Conservation (phyloP, 495 filamentous ascomycete genomes). For the Friedmanniomyces endolithicus region DNA sequence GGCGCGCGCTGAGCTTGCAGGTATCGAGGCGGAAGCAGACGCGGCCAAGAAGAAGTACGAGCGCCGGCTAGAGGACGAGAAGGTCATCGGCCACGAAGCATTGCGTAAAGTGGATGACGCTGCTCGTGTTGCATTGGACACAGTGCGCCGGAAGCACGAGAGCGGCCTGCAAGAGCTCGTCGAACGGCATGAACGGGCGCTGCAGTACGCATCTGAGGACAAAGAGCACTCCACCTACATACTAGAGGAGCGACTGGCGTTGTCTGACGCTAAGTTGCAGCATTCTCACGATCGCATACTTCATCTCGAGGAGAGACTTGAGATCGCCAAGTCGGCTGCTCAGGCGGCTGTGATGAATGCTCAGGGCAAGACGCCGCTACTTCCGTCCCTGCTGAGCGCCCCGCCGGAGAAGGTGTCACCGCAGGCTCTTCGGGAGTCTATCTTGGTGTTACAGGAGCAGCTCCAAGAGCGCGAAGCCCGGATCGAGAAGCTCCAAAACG, state of each 20-base stretch:
- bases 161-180: slow-evolving; percentile 48
- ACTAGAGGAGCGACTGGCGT: slow-evolving; percentile 49
- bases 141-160: slow-evolving; percentile 58
- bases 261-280: slow-evolving; percentile 66
- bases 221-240: slow-evolving; percentile 28
- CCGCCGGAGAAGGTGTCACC: slow-evolving; percentile 79
- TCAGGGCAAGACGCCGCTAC: slow-evolving; percentile 43
- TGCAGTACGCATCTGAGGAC: slow-evolving; percentile 45
- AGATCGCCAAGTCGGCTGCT: slow-evolving; percentile 83
- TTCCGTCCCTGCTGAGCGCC: slow-evolving; percentile 23
- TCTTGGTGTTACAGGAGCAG: slow-evolving; percentile 90
- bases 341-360: slow-evolving; percentile 75
- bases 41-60: slow-evolving; percentile 60
- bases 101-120: slow-evolving; percentile 45
- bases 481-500: slow-evolving; percentile 75
- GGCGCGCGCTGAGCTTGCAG: slow-evolving; percentile 57
- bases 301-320: slow-evolving; percentile 77
- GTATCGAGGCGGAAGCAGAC: slow-evolving; percentile 58
- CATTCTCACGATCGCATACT: slow-evolving; percentile 69
- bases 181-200: slow-evolving; percentile 58
- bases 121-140: slow-evolving; percentile 52
- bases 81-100: slow-evolving; percentile 39
- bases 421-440: slow-evolving; percentile 87
- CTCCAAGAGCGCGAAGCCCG: slow-evolving; percentile 81
- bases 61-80: slow-evolving; percentile 63